Base-by-base conservation (phyloP, 352 stramenopile species). In the Elongisporangium anandrum region DNA sequence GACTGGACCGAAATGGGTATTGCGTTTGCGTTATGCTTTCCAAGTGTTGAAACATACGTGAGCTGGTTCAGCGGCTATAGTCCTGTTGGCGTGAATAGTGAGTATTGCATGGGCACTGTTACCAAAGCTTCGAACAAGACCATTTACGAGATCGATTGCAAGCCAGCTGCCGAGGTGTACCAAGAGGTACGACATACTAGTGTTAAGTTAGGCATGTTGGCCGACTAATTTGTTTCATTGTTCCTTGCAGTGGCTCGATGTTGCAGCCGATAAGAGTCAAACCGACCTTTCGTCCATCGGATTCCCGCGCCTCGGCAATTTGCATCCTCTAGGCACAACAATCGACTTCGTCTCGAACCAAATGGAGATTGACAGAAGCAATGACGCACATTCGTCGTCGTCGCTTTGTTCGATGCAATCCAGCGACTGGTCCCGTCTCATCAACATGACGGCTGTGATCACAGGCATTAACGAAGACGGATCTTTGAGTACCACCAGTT, bases 41-140 rank as follows among this genome's bases (percentile, higher is more conserved):
- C 86, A 0, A 95, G 86, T 55, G 86, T 95, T 50, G 86, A 95
- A 61, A 94, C 84, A 23, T 87, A 89, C 41, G 81, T 94, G 51
- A 87, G 81, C 56, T 95, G 86, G 86, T 95, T 95, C 61, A 94
- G 82, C 49, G 84, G 86, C 23, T 94, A 95, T 59, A 88, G 74
- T n/a, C 82, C 86, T 4, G 78, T 93, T 3, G 79, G 80, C 9
- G 67, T 81, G 19, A 82, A 87, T 63, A 87, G 73, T 26, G 79
- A 91, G 45, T 88, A 89, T 53, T 95, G 86, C 68, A 92, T 92
- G 82, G 86, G 86, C 5, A 88, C 79, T 0, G 85, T 95, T 16
- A 94, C 86, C n/a, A 91, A 95, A 57, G 75, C 81, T 3, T 88
- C 82, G 2, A 88, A 85, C 68, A 93, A 94, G 61, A 90, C 70